A percentile compares a stretch with the other conserved stretches of the same genome.
Evolutionary conservation across 1,284 basidiomycete species (phyloP).

Genomic region (Clitocybe nebularis): DNA sequence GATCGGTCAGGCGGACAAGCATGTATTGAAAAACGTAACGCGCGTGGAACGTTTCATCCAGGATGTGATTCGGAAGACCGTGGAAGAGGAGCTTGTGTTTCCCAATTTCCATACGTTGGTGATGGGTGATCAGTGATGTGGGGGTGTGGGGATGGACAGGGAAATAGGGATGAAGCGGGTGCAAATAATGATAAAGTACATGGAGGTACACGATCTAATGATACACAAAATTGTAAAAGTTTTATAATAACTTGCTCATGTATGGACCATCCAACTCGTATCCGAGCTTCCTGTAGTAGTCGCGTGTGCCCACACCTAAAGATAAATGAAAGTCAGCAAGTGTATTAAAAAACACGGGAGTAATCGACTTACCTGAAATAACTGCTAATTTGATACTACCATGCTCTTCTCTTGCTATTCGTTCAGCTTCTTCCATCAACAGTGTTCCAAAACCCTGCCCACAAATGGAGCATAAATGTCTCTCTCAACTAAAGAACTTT

Average conservation of each 20-base stretch:
- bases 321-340: too few species aligned
- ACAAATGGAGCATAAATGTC: too few species aligned
- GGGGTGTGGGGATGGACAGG: background rate
- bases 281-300: constrained; percentile 91
- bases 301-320: constrained; percentile 86
- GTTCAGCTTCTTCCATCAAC: constrained; percentile 98
- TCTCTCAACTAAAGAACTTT: too few species aligned
- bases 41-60: constrained; percentile 95
- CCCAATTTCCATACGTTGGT: constrained; percentile 89
- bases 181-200: constrained; percentile 9
- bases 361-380: constrained; percentile 71
- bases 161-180: too few species aligned
- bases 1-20: constrained; percentile 94
- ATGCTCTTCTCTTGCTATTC: constrained; percentile 97
- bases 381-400: constrained; percentile 93
- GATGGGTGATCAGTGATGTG: constrained; percentile 24
- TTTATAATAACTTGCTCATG: constrained; percentile 80
- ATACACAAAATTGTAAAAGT: constrained; percentile 14
- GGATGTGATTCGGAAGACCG: constrained; percentile 89
- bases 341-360: constrained; percentile 2
- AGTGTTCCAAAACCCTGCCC: constrained; percentile 91
- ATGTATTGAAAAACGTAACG: constrained; percentile 94
- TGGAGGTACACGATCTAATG: constrained; percentile 14
- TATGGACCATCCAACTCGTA: constrained; percentile 96
- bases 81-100: constrained; percentile 93